Conservation (phyloP, 805 yeast genomes). For the Saturnispora besseyi region DNA sequence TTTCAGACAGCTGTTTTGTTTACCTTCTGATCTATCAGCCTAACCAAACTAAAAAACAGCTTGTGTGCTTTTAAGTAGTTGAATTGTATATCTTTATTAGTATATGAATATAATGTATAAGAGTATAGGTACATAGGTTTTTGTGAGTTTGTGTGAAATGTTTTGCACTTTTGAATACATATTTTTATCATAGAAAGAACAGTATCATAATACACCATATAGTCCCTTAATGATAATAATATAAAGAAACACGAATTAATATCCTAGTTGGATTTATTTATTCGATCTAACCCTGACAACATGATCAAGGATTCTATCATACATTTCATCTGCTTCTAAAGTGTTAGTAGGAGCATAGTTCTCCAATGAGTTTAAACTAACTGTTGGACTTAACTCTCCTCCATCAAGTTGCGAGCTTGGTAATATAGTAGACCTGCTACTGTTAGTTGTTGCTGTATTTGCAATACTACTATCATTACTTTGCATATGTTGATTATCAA, state of each 20-base stretch:
- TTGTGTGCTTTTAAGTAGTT: neutral
- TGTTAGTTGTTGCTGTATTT: neutral
- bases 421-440: neutral
- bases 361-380: slow-evolving; percentile 10
- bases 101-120: neutral
- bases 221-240: too few relatives aligned
- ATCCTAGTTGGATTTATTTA: slow-evolving; percentile 10
- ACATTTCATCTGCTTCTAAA: slow-evolving; percentile 51
- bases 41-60: neutral
- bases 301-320: slow-evolving; percentile 62
- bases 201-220: too few relatives aligned
- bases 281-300: slow-evolving; percentile 57
- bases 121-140: too few relatives aligned
- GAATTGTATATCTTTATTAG: neutral
- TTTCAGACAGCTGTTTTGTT: neutral
- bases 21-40: neutral
- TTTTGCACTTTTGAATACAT: too few relatives aligned
- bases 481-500: neutral
- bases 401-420: slow-evolving; percentile 3
- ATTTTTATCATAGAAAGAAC: too few relatives aligned
- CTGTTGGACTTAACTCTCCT: slow-evolving; percentile 16
- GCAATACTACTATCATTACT: neutral
- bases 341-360: slow-evolving; percentile 24
- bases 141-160: too few relatives aligned
- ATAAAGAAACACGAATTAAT: too few relatives aligned